Evolutionary conservation across 2,329 filamentous ascomycete genomes (phyloP).

Genomic region (Aureobasidium musti): DNA sequence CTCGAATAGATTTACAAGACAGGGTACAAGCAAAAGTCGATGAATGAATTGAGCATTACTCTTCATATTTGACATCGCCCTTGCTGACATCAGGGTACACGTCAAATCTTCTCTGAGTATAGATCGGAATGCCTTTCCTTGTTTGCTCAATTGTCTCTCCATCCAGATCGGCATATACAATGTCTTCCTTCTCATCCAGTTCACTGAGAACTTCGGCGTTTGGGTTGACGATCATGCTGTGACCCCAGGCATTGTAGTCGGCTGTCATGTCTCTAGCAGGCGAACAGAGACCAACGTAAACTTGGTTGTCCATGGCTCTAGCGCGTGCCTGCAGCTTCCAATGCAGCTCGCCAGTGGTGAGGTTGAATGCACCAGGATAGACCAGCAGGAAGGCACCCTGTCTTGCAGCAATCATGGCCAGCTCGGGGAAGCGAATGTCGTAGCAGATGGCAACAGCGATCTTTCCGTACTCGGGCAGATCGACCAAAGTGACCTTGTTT

Average conservation of each 20-base stretch:
- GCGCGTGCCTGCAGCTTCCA: constrained; percentile 83
- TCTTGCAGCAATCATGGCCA: constrained; percentile 84
- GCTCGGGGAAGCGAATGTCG: constrained; percentile 93
- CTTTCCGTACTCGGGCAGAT: constrained; percentile 84
- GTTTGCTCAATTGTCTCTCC: constrained; percentile 70
- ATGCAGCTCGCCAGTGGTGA: constrained; percentile 87
- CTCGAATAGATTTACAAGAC: too few relatives aligned
- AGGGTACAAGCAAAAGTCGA: too few relatives aligned
- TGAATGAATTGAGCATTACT: constrained; percentile 31
- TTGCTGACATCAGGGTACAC: constrained; percentile 88
- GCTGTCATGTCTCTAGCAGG: constrained; percentile 78
- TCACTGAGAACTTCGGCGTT: constrained; percentile 80
- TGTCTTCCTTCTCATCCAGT: constrained; percentile 74
- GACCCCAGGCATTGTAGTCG: constrained; percentile 86
- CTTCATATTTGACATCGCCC: constrained; percentile 48
- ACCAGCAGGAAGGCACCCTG: constrained; percentile 83
- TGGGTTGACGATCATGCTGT: constrained; percentile 85
- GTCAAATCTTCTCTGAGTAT: constrained; percentile 85
- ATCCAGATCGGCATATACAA: constrained; percentile 71
- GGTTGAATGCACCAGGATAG: constrained; percentile 97
- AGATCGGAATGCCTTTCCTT: constrained; percentile 80
- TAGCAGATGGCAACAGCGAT: constrained; percentile 94
- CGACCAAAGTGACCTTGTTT: constrained; percentile 79
- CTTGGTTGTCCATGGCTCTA: constrained; percentile 88
- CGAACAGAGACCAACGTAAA: constrained; percentile 90